Conservation (phyloP, 306 rosid genomes). For the Lotus japonicus region DNA sequence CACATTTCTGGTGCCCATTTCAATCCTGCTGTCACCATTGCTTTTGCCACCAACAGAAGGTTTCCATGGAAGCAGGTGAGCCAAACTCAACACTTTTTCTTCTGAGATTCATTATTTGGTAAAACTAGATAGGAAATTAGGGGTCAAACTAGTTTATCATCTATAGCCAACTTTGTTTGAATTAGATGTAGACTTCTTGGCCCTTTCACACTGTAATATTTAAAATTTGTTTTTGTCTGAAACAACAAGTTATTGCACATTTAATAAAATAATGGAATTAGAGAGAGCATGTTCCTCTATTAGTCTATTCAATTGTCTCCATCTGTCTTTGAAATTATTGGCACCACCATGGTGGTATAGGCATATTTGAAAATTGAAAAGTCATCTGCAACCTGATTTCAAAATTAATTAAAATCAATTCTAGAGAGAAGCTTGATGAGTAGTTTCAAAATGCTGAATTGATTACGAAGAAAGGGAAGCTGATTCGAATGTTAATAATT, state of each 20-base stretch:
- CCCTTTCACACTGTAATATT: neutral
- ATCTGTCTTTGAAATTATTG: neutral
- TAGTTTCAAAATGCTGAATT: too few species aligned
- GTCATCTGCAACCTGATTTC: too few species aligned
- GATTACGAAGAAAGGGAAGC: too few species aligned
- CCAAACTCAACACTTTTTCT: constrained; percentile 2
- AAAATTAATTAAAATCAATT: too few species aligned
- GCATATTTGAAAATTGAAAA: too few species aligned
- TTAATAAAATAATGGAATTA: neutral
- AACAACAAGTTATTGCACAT: neutral
- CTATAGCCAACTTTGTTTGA: neutral
- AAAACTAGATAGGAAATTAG: constrained; percentile 4
- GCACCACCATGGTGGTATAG: too few species aligned
- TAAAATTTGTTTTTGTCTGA: neutral
- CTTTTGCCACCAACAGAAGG: constrained; percentile 57
- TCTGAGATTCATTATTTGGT: too few species aligned
- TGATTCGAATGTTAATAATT: too few species aligned
- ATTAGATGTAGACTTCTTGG: too few species aligned
- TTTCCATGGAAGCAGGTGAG: constrained; percentile 73
- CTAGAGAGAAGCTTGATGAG: too few species aligned
- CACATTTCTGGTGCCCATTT: constrained; percentile 95
- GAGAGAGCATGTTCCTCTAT: neutral
- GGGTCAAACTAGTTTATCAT: constrained; percentile 4
- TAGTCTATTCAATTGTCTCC: neutral
- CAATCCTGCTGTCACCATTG: constrained; percentile 85